Evolutionary conservation across 139 green algal species (phyloP).

Genomic region (Volvox africanus): DNA sequence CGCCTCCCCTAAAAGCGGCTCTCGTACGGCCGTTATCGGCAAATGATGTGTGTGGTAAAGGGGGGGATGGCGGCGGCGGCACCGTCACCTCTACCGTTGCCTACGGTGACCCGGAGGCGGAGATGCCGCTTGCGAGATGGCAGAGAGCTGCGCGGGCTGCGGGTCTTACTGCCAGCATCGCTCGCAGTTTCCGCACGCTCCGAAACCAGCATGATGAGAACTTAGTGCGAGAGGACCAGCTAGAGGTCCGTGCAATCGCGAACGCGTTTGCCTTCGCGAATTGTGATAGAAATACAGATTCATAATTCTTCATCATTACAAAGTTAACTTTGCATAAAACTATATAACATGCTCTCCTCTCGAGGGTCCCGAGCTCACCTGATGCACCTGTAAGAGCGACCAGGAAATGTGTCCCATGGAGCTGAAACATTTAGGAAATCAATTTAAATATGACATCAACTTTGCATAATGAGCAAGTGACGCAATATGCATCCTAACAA

Average conservation of each 20-base stretch:
- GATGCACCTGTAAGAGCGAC: too few relatives aligned
- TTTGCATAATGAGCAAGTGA: too few relatives aligned
- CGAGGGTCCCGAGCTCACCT: too few relatives aligned
- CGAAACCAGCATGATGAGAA: constrained; percentile 15
- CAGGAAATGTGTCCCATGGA: too few relatives aligned
- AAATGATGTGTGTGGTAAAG: background rate
- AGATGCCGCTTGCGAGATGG: background rate
- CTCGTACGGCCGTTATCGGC: background rate
- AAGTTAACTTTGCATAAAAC: too few relatives aligned
- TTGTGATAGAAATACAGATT: too few relatives aligned
- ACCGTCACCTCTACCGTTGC: background rate
- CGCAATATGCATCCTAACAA: too few relatives aligned
- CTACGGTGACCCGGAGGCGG: background rate
- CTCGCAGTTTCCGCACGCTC: constrained; percentile 11
- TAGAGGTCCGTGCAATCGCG: background rate
- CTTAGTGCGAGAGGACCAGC: constrained; percentile 3
- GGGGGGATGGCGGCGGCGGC: background rate
- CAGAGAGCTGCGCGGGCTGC: background rate
- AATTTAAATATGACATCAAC: too few relatives aligned
- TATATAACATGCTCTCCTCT: too few relatives aligned
- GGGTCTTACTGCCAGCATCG: background rate
- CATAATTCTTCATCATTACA: too few relatives aligned
- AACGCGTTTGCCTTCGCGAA: too few relatives aligned
- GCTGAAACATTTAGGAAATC: too few relatives aligned
- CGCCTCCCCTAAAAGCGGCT: background rate